Percentiles rank a stretch among this genome's conserved stretches.
phyloP scores from a whole-genome alignment of 192 early-diverging fungal species.

The Geranomyces variabilis region DNA sequence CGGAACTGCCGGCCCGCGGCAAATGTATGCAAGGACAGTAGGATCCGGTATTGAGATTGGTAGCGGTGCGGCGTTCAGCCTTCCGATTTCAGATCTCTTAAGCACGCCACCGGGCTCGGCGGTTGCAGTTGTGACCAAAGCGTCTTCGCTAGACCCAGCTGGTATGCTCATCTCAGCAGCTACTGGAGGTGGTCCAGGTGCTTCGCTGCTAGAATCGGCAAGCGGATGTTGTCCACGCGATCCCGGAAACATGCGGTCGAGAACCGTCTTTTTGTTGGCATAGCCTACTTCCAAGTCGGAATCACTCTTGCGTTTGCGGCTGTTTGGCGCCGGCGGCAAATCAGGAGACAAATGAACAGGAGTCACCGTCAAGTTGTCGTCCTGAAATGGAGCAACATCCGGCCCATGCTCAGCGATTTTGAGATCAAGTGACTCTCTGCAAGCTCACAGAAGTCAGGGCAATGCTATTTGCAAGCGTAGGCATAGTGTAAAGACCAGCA shows the following conservation, averaged over 20 bases:
- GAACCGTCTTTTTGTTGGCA: constrained; percentile 15
- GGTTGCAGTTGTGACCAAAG: not conserved
- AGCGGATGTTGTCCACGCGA: constrained; percentile 2
- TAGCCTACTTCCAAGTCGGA: constrained; percentile 7
- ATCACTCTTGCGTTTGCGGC: constrained; percentile 22
- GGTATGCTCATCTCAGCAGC: not conserved
- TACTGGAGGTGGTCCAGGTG: not conserved
- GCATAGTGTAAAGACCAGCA: not conserved
- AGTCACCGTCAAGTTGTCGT: constrained; percentile 70
- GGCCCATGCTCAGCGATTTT: not conserved
- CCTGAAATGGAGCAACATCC: constrained; percentile 48
- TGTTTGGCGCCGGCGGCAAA: constrained; percentile 22
- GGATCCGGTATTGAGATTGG: constrained; percentile 57
- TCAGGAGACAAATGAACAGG: constrained; percentile 68
- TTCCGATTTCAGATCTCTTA: constrained; percentile 43
- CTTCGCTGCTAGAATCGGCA: not conserved
- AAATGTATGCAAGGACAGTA: constrained; percentile 68
- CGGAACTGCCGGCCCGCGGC: constrained; percentile 68
- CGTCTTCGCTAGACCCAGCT: not conserved
- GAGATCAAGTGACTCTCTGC: constrained; percentile 24
- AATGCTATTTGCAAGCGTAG: no score
- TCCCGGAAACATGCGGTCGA: constrained; percentile 29
- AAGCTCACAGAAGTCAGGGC: not conserved
- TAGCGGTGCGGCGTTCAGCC: constrained; percentile 71
- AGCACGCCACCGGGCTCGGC: not conserved